Conservation (phyloP, 1,284 basidiomycete genomes). For the Sphagnurus paluster region DNA sequence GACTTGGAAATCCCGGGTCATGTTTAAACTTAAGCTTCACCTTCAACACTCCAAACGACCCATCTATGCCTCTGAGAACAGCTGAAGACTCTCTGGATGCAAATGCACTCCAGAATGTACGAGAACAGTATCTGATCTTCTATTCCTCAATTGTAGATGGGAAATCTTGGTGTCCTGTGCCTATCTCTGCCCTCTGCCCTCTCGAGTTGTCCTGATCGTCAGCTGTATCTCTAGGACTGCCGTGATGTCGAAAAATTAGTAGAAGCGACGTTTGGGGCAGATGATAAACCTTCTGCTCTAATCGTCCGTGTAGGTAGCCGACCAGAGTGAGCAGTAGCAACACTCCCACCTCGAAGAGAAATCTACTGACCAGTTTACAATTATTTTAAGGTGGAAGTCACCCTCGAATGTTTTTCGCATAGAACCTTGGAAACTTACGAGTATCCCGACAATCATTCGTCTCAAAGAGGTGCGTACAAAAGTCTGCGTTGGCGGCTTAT, state of each 20-base stretch:
- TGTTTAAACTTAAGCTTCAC: too few species aligned
- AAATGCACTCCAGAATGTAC: conserved; percentile 35
- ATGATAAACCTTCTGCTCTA: conserved; percentile 57
- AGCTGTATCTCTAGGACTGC: conserved; percentile 63
- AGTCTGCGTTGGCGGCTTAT: not conserved
- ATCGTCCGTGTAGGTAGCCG: conserved; percentile 76
- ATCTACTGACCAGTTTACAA: not conserved
- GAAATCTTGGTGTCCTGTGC: conserved; percentile 61
- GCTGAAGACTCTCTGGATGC: conserved; percentile 38
- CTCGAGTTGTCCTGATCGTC: not conserved
- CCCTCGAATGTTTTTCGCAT: conserved; percentile 62
- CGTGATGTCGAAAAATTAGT: conserved; percentile 63
- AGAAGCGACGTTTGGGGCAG: conserved; percentile 51
- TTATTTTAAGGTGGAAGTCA: conserved; percentile 61
- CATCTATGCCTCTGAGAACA: conserved; percentile 42
- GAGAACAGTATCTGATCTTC: conserved; percentile 62
- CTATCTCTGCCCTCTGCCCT: conserved; percentile 22
- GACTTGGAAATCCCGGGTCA: too few species aligned
- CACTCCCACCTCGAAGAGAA: not conserved
- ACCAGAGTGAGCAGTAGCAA: conserved; percentile 60
- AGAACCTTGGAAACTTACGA: conserved; percentile 63
- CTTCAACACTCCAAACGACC: too few species aligned
- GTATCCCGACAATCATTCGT: conserved; percentile 75
- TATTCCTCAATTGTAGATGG: conserved; percentile 62
- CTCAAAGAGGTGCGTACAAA: conserved; percentile 56